Base-by-base conservation (phyloP, 106 monocot genomes). In the Platanthera guangdongensis region DNA sequence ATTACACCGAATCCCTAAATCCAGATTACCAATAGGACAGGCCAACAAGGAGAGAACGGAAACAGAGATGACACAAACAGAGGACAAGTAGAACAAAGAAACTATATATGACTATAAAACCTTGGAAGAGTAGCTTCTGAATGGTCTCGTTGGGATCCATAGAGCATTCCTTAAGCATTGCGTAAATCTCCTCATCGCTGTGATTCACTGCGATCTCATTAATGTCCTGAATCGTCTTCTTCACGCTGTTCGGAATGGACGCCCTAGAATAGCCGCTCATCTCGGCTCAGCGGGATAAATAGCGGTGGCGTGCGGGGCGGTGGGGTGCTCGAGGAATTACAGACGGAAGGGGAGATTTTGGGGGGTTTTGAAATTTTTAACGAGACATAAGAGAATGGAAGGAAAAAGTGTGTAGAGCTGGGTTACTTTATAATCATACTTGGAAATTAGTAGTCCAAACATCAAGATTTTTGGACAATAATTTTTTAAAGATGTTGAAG, bases 71-170 rank as follows among this genome's bases (percentile, higher is more conserved):
- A 21, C 65, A 65, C 32, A 30, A 10, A 11, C 7, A 64, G 8
- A 39, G 39, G 39, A 63, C 0, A 25, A 64, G 64, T 28, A 10
- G 8, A 30, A 65, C 11, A 65, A 11, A 32, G 11, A 65, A 65
- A 12, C 7, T 21, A 64, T 2, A 64, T 10, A 65, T 30, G 32
- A 32, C 12, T 32, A 11, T 15, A 14, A 7, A 47, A 90, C 95
- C 95, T 93, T 89, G 93, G 73, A 79, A 74, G 53, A 95, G 92
- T 28, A 95, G 90, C 84, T 82, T 88, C 80, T 95, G 90, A 21
- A 73, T 67, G 45, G 95, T 89, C 81, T 95, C 95, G 83, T 95
- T 92, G 80, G 95, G 92, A 90, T 95, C 95, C 95, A 95, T 95
- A 59, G 77, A 72, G 82, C 92, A 95, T 81, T 95, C 95, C 63